phyloP scores from a whole-genome alignment of 148 eudicot genomes.

The Chenopodium suecicum region DNA sequence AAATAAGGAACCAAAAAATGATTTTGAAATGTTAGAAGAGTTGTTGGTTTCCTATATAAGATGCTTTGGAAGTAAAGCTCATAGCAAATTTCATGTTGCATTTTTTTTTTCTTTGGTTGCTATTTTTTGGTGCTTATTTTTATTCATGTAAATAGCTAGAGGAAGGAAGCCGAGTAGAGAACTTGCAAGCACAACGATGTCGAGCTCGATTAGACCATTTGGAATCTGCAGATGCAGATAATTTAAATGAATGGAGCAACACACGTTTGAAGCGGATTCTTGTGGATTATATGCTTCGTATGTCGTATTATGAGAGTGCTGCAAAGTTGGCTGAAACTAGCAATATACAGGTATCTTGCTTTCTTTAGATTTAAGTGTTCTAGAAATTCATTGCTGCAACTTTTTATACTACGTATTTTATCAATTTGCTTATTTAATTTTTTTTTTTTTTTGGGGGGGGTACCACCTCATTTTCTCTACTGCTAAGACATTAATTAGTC shows the following conservation, averaged over 20 bases:
- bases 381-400: background rate
- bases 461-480: too few relatives aligned
- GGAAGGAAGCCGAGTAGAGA: slow-evolving; percentile 77
- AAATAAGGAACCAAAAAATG: background rate
- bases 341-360: slow-evolving; percentile 61
- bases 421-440: background rate
- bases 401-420: background rate
- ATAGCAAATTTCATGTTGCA: background rate
- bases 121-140: background rate
- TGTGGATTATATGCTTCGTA: slow-evolving; percentile 94
- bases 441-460: too few relatives aligned
- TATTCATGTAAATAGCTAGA: slow-evolving; percentile 52
- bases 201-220: slow-evolving; percentile 74
- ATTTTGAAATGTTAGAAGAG: background rate
- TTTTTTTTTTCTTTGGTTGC: background rate
- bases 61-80: background rate
- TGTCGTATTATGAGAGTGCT: slow-evolving; percentile 93
- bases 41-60: background rate
- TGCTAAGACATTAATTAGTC: too few relatives aligned
- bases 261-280: slow-evolving; percentile 83
- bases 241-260: slow-evolving; percentile 63
- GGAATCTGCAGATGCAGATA: slow-evolving; percentile 74
- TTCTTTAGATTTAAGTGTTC: slow-evolving; percentile 4
- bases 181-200: slow-evolving; percentile 85
- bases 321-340: slow-evolving; percentile 68